Conservation (phyloP, 2,329 filamentous ascomycete genomes). For the Penicillium aurantiogriseum region DNA sequence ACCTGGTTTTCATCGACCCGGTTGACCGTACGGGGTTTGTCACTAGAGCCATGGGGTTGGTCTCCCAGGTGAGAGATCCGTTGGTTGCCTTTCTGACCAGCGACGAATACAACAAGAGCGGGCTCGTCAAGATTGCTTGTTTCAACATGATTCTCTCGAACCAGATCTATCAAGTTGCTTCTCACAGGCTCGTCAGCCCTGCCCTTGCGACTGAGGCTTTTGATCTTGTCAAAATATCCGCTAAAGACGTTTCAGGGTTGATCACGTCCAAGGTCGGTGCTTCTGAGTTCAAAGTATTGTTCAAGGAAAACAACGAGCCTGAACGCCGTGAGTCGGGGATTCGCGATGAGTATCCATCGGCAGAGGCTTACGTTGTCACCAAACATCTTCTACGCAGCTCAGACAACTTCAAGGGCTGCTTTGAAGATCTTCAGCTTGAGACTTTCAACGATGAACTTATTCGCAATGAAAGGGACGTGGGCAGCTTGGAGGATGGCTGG, state of each 20-base stretch:
- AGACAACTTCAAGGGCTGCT: constrained; percentile 31
- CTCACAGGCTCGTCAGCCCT: constrained; percentile 31
- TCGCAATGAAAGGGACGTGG: constrained; percentile 31
- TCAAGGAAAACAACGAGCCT: constrained; percentile 46
- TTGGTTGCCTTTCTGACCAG: constrained; percentile 21
- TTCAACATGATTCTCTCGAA: constrained; percentile 41
- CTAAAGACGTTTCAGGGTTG: constrained; percentile 37
- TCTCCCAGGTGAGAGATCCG: constrained; percentile 43
- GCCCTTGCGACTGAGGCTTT: constrained; percentile 25
- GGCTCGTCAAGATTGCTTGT: constrained; percentile 25
- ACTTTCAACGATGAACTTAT: constrained; percentile 21
- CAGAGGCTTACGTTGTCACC: constrained; percentile 50
- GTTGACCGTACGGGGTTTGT: constrained; percentile 53
- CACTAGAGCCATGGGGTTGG: constrained; percentile 33
- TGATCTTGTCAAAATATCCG: constrained; percentile 34
- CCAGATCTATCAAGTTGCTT: constrained; percentile 39
- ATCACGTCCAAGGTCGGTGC: constrained; percentile 36
- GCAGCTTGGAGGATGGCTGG: constrained; percentile 40
- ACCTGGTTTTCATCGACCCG: constrained; percentile 54
- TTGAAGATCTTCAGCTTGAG: constrained; percentile 47
- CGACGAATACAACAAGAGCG: constrained; percentile 17
- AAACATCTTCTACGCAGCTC: constrained; percentile 43
- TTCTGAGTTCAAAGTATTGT: constrained; percentile 41
- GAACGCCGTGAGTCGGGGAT: constrained; percentile 50
- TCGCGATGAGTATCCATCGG: constrained; percentile 41